Percentiles rank a stretch among this genome's conserved stretches.
These are phyloP conservation scores for Geranium incanum DNA, from an alignment of 441 rosid genomes.

Conservation along the genomic window DNA sequence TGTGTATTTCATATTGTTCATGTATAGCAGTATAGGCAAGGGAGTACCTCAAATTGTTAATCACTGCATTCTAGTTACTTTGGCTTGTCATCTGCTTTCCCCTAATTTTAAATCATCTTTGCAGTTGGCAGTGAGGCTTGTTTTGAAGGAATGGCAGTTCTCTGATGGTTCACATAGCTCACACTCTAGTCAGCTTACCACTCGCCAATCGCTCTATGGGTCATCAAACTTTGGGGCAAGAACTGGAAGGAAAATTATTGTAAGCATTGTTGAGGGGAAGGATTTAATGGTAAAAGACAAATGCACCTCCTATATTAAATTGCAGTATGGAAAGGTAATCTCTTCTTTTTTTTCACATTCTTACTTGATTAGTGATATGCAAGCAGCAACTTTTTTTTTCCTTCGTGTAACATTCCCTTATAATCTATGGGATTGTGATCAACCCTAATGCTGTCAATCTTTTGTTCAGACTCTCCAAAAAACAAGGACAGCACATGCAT, in stretches of 20 bases:
- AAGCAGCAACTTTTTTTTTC: background rate
- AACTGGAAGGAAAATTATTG: constrained; percentile 64
- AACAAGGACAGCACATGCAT: constrained; percentile 50
- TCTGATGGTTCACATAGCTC: constrained; percentile 77
- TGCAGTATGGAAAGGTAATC: constrained; percentile 87
- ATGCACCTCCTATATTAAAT: constrained; percentile 60
- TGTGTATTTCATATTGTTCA: too few relatives aligned
- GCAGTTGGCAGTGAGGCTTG: constrained; percentile 70
- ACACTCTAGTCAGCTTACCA: constrained; percentile 34
- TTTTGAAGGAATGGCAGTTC: constrained; percentile 92
- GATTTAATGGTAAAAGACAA: constrained; percentile 56
- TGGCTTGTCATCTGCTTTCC: background rate
- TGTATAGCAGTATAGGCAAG: too few relatives aligned
- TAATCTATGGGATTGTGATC: background rate
- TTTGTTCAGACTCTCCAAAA: constrained; percentile 48
- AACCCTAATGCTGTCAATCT: constrained; percentile 10
- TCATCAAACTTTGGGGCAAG: constrained; percentile 45
- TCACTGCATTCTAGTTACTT: background rate
- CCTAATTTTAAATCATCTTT: constrained; percentile 16
- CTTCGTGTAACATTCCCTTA: background rate
- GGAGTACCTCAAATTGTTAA: background rate
- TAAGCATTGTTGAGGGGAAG: constrained; percentile 56
- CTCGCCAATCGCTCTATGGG: constrained; percentile 42
- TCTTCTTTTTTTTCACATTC: constrained; percentile 6
- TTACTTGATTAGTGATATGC: constrained; percentile 15